Base-by-base conservation (phyloP, 2,329 filamentous ascomycete species). In the Sarocladium kiliense region DNA sequence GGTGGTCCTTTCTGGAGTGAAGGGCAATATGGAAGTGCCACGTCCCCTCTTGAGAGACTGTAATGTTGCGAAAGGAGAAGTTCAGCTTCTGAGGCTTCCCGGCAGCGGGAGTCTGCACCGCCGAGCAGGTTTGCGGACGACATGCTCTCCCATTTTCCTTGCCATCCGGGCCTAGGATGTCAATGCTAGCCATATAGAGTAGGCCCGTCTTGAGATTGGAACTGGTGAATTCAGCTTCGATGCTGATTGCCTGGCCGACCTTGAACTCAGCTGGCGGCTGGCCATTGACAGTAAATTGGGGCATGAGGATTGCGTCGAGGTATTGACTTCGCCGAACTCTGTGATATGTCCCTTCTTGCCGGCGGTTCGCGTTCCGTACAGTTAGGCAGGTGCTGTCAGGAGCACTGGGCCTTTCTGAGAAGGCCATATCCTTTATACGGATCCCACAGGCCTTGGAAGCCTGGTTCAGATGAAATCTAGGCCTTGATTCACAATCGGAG, bases 81-180 rank as follows among this genome's bases (percentile, higher is more conserved):
- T 18, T 51, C 47, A 51, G 18, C 27, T 18, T 51, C n/a, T 51
- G n/a, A 19, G 47, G 47, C 30, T 51, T 51, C 9, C 47, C 47
- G 3, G n/a, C 11, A n/a, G 18, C 18, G 21, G 47, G 47, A 36
- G 27, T 34, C 27, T 34, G 47, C 30, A 21, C 27, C 3, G 27
- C 47, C 3, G 30, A 9, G 18, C 47, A 51, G 18, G 27, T 21
- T 14, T 26, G 5, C 3, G 18, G 47, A n/a, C 11, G 16, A 18
- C 26, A 51, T n/a, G 47, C 47, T 36, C 14, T 23, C 11, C 47
- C 27, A 27, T 34, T 25, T 10, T 23, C 26, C n/a, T 19, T 51
- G n/a, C 47, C 47, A 12, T 36, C 30, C 9, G 30, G 5, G 18
- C 23, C 27, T 3, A 51, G 11, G 47, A 51, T 51, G 30, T 51